Evolutionary conservation across 2,329 filamentous ascomycete species (phyloP).

Genomic region (Stemphylium lycopersici): DNA sequence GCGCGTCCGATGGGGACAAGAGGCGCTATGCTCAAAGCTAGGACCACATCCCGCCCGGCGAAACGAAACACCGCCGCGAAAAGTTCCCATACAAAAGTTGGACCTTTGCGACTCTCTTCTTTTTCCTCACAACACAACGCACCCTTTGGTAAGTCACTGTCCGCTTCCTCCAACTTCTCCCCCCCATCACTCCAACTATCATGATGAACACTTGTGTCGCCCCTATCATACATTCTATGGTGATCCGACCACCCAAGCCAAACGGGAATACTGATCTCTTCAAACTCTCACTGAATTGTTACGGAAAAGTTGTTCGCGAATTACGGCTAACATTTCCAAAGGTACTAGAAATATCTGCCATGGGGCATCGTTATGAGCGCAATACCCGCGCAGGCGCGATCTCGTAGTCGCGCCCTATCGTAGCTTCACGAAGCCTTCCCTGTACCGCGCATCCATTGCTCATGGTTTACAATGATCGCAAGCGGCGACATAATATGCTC

Average conservation of each 20-base stretch:
- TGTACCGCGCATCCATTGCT: background rate
- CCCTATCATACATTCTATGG: slow-evolving; percentile 50
- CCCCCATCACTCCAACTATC: slow-evolving; percentile 7
- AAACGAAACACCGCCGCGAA: slow-evolving; percentile 29
- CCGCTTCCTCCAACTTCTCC: slow-evolving; percentile 3
- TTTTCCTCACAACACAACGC: slow-evolving; percentile 27
- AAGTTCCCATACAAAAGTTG: slow-evolving; percentile 31
- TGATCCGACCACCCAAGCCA: slow-evolving; percentile 50
- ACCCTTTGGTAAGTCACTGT: slow-evolving; percentile 37
- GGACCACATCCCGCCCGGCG: slow-evolving; percentile 17
- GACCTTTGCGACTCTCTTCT: slow-evolving; percentile 20
- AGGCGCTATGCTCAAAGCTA: slow-evolving; percentile 9
- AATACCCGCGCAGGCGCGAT: background rate
- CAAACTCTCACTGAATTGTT: slow-evolving; percentile 10
- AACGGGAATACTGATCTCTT: slow-evolving; percentile 47
- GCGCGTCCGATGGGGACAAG: slow-evolving; percentile 19
- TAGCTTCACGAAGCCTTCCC: slow-evolving; percentile 5
- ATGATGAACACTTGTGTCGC: slow-evolving; percentile 50
- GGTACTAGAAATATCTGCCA: background rate
- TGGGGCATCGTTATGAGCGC: background rate
- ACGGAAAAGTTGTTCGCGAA: slow-evolving; percentile 4
- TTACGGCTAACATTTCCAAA: slow-evolving; percentile 27
- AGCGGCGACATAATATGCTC: background rate
- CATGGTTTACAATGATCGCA: slow-evolving; percentile 4
- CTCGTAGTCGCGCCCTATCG: background rate